Base-by-base conservation (phyloP, 2,329 filamentous ascomycete species). In the Diaporthe sp. region DNA sequence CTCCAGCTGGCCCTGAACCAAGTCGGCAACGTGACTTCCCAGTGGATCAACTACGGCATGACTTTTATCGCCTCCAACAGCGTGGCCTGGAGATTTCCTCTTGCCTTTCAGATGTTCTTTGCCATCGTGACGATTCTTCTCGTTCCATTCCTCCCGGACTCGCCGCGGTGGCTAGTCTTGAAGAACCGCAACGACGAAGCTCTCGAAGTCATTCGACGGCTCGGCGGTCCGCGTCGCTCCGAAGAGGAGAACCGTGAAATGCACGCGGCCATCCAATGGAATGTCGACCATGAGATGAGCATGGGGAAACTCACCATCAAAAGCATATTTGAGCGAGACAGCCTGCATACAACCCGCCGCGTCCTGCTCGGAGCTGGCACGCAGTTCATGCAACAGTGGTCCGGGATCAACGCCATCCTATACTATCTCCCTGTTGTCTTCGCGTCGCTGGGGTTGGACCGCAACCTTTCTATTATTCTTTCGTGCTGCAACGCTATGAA, bases 21-120 rank as follows among this genome's bases (percentile, higher is more conserved):
- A 22, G 54, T 67, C 28, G 61, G 61, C 61, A 67, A 47, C 40
- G 45, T 67, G 25, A 42, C 45, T 10, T 42, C 45, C 15, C 45
- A 67, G 19, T 50, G 61, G 40, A 67, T 67, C 61, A 47, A 67
- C 61, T 67, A 45, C 61, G 61, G 35, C 42, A 67, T 42, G 40
- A 45, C 40, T 5, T 47, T 45, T 8, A 47, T 42, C 42, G 61
- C 19, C 2, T 28, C 40, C 1, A 33, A n/a, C 40, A 67, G 61
- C 42, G 40, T 28, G n/a, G 38, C 42, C 2, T 71, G 69, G 69
- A 22, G 69, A 7, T 55, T 71, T 22, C 47, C 69, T 4, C 33
- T 60, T 17, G 54, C n/a, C 12, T 25, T 57, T 9, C 69, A 71
- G 15, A 45, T 45, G 9, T 40, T 71, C 50, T 71, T 45, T n/a